These are phyloP conservation scores for Cutaneotrichosporon mucoides DNA, from an alignment of 1,284 basidiomycete genomes.

Conservation along the genomic window DNA sequence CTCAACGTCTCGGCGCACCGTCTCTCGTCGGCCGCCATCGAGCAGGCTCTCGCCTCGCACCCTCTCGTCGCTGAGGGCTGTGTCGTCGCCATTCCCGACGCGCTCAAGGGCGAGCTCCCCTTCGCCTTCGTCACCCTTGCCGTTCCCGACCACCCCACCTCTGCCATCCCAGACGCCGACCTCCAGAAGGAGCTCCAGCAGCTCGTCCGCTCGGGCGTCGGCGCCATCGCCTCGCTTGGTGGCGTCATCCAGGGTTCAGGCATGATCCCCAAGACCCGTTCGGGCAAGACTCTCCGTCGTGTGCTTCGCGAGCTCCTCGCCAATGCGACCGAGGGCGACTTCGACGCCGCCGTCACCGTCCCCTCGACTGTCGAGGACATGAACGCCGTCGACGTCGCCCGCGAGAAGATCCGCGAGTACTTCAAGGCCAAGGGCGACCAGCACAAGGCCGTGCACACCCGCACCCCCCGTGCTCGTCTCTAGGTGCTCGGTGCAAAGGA, in stretches of 20 bases:
- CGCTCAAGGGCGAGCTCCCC: conserved; percentile 58
- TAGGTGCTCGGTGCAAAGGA: neutral
- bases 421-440: conserved; percentile 12
- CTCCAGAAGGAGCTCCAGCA: conserved; percentile 66
- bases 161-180: conserved; percentile 65
- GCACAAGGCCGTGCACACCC: conserved; percentile 18
- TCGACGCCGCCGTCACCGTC: conserved; percentile 16
- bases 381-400: conserved; percentile 14
- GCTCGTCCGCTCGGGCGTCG: conserved; percentile 86
- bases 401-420: conserved; percentile 22
- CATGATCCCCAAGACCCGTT: conserved; percentile 81
- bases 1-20: conserved; percentile 79
- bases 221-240: conserved; percentile 91
- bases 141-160: conserved; percentile 20
- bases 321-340: conserved; percentile 19
- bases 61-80: conserved; percentile 80
- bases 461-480: conserved; percentile 3
- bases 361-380: conserved; percentile 21
- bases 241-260: conserved; percentile 72
- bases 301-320: conserved; percentile 55
- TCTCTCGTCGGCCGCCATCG: conserved; percentile 90
- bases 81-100: conserved; percentile 79
- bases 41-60: conserved; percentile 85
- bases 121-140: conserved; percentile 62
- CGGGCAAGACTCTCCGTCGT: conserved; percentile 88